These are phyloP conservation scores for Coleophoma crateriformis DNA, from an alignment of 2,329 filamentous ascomycete species.

Conservation along the genomic window DNA sequence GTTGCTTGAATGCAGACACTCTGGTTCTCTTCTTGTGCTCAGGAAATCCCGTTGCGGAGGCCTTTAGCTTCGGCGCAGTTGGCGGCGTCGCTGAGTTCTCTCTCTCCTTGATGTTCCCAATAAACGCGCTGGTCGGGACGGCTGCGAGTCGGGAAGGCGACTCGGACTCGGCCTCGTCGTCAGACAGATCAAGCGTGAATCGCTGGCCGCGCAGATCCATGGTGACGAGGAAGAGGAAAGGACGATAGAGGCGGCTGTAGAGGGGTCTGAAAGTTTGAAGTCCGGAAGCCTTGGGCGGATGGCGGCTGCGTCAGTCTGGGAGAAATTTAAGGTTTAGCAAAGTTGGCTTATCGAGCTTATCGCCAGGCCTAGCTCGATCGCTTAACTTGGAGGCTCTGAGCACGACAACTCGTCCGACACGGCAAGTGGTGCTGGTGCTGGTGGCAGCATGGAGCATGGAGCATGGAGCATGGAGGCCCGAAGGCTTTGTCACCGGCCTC, in stretches of 20 bases:
- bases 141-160: constrained; percentile 16
- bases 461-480: too few relatives aligned
- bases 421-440: too few relatives aligned
- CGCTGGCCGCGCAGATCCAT: constrained; percentile 53
- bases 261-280: too few relatives aligned
- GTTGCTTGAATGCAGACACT: constrained; percentile 75
- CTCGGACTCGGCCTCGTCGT: constrained; percentile 35
- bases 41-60: constrained; percentile 71
- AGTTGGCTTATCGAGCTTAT: too few relatives aligned
- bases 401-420: too few relatives aligned
- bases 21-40: constrained; percentile 72
- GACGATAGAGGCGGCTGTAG: not conserved
- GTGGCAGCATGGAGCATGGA: too few relatives aligned
- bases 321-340: too few relatives aligned
- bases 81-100: constrained; percentile 51
- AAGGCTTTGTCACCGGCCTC: too few relatives aligned
- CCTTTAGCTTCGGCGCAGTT: constrained; percentile 52
- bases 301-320: too few relatives aligned
- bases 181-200: constrained; percentile 54
- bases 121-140: constrained; percentile 34
- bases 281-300: too few relatives aligned
- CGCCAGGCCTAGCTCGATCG: too few relatives aligned
- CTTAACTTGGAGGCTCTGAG: too few relatives aligned
- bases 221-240: constrained; percentile 9
- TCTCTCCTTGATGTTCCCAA: constrained; percentile 77